A percentile compares a stretch with the other conserved stretches of the same genome.
Conservation (phyloP, 2,329 filamentous ascomycete genomes). For the Fusarium austroafricanum region DNA sequence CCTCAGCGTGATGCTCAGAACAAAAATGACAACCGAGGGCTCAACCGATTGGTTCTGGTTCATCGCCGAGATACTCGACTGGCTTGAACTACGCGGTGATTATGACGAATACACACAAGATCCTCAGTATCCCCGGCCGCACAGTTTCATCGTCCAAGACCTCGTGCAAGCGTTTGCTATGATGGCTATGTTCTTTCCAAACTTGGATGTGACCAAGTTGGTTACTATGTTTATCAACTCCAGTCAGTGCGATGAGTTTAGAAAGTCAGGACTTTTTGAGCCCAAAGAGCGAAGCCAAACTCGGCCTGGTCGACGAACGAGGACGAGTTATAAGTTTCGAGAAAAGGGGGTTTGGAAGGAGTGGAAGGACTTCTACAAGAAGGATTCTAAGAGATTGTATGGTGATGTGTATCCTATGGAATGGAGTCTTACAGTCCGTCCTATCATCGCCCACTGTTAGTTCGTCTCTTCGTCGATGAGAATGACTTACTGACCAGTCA, state of each 20-base stretch:
- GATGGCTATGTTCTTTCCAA: slow-evolving; percentile 47
- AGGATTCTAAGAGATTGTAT: too few species aligned
- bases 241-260: slow-evolving; percentile 25
- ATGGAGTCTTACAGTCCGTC: slow-evolving; percentile 45
- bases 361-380: slow-evolving; percentile 18
- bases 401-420: slow-evolving; percentile 37
- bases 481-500: slow-evolving; percentile 5
- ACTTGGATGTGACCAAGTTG: neutral
- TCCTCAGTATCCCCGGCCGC: too few species aligned
- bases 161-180: neutral
- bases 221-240: slow-evolving; percentile 39
- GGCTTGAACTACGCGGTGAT: slow-evolving; percentile 23
- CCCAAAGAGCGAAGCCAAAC: slow-evolving; percentile 35
- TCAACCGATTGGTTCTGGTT: slow-evolving; percentile 43
- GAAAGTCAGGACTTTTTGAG: slow-evolving; percentile 38
- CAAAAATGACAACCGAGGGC: neutral
- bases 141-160: slow-evolving; percentile 29
- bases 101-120: too few species aligned
- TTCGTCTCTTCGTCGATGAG: neutral
- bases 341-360: slow-evolving; percentile 38
- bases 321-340: slow-evolving; percentile 44
- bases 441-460: slow-evolving; percentile 42
- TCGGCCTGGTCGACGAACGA: slow-evolving; percentile 36
- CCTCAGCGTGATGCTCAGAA: slow-evolving; percentile 31
- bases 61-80: slow-evolving; percentile 38